Conservation (phyloP, 2,329 filamentous ascomycete genomes). For the Zasmidium cellare region DNA sequence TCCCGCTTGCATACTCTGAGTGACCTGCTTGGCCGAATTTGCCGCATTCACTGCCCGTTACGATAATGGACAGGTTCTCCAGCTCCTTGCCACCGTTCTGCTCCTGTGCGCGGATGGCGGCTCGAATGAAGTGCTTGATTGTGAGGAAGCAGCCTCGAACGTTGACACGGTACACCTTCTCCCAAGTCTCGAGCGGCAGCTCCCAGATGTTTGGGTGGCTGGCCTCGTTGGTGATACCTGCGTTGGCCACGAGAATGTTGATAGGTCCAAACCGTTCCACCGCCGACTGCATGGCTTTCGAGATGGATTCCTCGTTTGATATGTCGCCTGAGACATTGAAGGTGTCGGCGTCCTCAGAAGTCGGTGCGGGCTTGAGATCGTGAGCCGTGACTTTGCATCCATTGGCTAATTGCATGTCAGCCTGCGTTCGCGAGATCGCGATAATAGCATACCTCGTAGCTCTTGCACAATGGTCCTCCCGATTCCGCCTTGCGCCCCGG, state of each 20-base stretch:
- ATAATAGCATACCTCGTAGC: slow-evolving; percentile 49
- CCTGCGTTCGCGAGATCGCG: neutral
- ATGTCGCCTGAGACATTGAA: slow-evolving; percentile 50
- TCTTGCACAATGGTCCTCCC: slow-evolving; percentile 52
- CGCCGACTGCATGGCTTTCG: slow-evolving; percentile 41
- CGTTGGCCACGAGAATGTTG: slow-evolving; percentile 56
- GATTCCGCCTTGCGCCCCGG: slow-evolving; percentile 55
- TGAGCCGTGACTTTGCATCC: slow-evolving; percentile 58
- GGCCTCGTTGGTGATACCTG: slow-evolving; percentile 54
- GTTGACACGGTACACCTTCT: slow-evolving; percentile 52
- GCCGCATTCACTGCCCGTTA: slow-evolving; percentile 55
- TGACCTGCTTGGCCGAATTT: slow-evolving; percentile 54
- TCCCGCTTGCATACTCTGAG: slow-evolving; percentile 53
- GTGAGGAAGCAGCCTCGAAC: slow-evolving; percentile 56
- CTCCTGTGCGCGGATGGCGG: slow-evolving; percentile 43
- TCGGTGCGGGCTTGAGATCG: slow-evolving; percentile 44
- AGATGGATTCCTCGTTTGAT: slow-evolving; percentile 48
- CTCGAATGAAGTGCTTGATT: slow-evolving; percentile 56
- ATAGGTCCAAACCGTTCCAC: slow-evolving; percentile 50
- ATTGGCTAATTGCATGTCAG: slow-evolving; percentile 40
- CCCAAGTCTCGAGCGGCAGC: slow-evolving; percentile 52
- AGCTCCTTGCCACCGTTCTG: slow-evolving; percentile 37
- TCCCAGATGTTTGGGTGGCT: slow-evolving; percentile 54
- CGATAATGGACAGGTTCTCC: slow-evolving; percentile 53
- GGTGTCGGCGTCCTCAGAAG: slow-evolving; percentile 37